These are phyloP conservation scores for Kernera saxatilis DNA, from an alignment of 345 rosid genomes.

Conservation along the genomic window DNA sequence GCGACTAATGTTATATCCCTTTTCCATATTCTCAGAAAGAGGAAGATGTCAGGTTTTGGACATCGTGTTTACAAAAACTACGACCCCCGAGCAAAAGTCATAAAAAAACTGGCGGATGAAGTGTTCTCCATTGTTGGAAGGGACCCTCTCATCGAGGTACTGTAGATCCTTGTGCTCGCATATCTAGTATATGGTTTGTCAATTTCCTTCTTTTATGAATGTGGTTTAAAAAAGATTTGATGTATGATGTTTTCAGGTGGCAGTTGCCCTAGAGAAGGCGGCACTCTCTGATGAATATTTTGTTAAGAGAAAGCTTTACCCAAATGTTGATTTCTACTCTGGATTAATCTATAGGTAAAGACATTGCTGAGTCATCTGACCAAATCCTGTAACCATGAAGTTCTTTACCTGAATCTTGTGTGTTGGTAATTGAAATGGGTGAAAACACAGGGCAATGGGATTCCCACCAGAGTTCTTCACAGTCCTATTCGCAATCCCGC, in stretches of 20 bases:
- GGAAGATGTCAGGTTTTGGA: slow-evolving; percentile 98
- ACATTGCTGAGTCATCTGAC: neutral
- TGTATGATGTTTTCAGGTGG: slow-evolving; percentile 53
- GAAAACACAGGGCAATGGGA: slow-evolving; percentile 79
- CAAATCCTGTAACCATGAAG: neutral
- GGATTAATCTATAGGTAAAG: slow-evolving; percentile 87
- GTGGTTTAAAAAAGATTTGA: neutral
- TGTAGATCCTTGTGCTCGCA: neutral
- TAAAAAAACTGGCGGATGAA: slow-evolving; percentile 86
- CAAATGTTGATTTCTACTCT: slow-evolving; percentile 97
- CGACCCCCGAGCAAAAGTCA: slow-evolving; percentile 96
- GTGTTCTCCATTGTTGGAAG: slow-evolving; percentile 95
- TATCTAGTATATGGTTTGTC: neutral
- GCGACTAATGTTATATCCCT: neutral
- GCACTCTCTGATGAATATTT: slow-evolving; percentile 92
- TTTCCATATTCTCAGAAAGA: slow-evolving; percentile 45
- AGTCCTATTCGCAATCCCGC: slow-evolving; percentile 89
- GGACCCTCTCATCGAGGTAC: slow-evolving; percentile 97
- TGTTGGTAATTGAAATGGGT: neutral
- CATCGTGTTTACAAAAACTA: slow-evolving; percentile 98
- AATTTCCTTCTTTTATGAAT: neutral
- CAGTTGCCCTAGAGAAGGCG: slow-evolving; percentile 89
- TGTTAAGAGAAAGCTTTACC: slow-evolving; percentile 86
- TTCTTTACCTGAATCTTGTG: neutral
- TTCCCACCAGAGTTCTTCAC: slow-evolving; percentile 96